Conservation (phyloP, 768 basidiomycete genomes). For the Boletus reticulatus region DNA sequence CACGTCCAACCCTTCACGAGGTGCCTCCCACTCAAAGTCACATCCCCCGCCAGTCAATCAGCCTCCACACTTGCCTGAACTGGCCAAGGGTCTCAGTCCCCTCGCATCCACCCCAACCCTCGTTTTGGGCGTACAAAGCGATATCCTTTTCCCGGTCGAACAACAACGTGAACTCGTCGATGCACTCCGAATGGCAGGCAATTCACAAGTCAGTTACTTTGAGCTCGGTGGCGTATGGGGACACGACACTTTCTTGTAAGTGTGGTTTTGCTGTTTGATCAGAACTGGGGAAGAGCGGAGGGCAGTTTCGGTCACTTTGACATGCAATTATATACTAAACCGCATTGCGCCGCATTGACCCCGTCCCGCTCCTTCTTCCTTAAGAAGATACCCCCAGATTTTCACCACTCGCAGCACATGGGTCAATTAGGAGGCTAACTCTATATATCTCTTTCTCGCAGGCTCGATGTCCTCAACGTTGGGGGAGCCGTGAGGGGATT, state of each 20-base stretch:
- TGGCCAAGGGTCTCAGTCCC: slow-evolving; percentile 76
- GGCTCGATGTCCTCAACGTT: slow-evolving; percentile 84
- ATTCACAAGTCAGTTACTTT: slow-evolving; percentile 88
- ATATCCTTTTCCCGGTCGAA: slow-evolving; percentile 95
- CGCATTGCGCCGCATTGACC: slow-evolving; percentile 1
- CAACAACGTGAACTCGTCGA: slow-evolving; percentile 95
- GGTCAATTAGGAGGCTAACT: slow-evolving; percentile 6
- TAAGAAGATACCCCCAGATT: not conserved
- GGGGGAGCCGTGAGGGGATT: slow-evolving; percentile 92
- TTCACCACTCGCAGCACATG: not conserved
- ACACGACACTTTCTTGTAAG: slow-evolving; percentile 94
- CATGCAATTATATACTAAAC: slow-evolving; percentile 10
- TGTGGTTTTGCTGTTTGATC: slow-evolving; percentile 14
- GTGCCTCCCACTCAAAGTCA: slow-evolving; percentile 59
- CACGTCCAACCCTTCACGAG: slow-evolving; percentile 14
- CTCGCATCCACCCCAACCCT: slow-evolving; percentile 77
- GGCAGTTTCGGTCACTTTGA: not conserved
- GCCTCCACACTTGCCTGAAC: slow-evolving; percentile 69
- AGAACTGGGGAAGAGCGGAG: not conserved
- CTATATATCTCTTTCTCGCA: slow-evolving; percentile 25
- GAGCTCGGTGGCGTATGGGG: slow-evolving; percentile 99
- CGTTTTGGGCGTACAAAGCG: slow-evolving; percentile 92
- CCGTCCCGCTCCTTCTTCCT: not conserved
- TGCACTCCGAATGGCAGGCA: slow-evolving; percentile 88
- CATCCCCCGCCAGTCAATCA: slow-evolving; percentile 73